Percentiles rank a stretch among this genome's conserved stretches.
These are phyloP conservation scores for Cyclospora cayetanensis DNA, from an alignment of 169 alveolate species.

Conservation along the genomic window DNA sequence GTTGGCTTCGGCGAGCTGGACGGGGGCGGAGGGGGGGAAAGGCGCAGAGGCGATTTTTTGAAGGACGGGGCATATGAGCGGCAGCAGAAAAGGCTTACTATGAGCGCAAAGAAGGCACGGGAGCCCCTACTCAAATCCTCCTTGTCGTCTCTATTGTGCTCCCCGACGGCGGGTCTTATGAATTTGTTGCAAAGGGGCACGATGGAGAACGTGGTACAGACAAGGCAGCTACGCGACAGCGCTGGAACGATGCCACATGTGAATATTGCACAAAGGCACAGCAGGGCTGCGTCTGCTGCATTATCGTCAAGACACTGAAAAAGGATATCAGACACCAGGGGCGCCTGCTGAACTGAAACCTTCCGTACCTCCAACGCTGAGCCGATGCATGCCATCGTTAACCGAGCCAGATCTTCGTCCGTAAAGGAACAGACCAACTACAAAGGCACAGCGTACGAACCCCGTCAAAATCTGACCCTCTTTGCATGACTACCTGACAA, in stretches of 20 bases:
- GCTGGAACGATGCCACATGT: background rate
- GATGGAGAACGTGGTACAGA: background rate
- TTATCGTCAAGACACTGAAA: background rate
- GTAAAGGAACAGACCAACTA: background rate
- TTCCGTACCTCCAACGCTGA: background rate
- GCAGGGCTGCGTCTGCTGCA: background rate
- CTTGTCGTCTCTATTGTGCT: background rate
- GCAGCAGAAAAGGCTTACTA: background rate
- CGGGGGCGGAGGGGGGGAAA: too few species aligned
- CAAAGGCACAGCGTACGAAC: background rate
- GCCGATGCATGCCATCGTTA: background rate
- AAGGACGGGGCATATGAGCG: background rate
- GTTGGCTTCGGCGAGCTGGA: background rate
- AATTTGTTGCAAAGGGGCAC: constrained; percentile 15
- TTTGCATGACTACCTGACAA: background rate
- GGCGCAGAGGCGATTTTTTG: background rate
- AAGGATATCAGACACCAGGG: too few species aligned
- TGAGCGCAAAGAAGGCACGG: constrained; percentile 16
- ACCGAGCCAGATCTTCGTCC: background rate
- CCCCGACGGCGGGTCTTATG: background rate
- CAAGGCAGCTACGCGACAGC: background rate
- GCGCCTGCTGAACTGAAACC: too few species aligned
- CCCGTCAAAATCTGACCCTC: background rate
- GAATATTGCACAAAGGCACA: background rate
- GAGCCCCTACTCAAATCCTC: background rate